Evolutionary conservation across 257 asterid genomes (phyloP).

Genomic region (Hygrophila difformis): DNA sequence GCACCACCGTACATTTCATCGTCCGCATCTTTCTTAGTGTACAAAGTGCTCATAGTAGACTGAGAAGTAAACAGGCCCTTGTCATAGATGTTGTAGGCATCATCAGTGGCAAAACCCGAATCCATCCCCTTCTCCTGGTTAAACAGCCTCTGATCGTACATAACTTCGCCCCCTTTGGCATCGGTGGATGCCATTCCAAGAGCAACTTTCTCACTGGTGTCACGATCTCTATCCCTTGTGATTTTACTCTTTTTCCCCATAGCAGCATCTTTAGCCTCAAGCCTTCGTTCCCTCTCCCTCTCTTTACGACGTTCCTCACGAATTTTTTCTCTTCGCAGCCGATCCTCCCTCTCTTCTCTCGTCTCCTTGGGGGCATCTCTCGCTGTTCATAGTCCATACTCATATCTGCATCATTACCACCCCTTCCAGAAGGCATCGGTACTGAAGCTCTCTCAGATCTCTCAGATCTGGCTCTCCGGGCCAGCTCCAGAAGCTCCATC

Average conservation of each 20-base stretch:
- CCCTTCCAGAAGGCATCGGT: slow-evolving; percentile 68
- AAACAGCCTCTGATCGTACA: slow-evolving; percentile 77
- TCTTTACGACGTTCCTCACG: slow-evolving; percentile 85
- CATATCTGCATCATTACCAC: slow-evolving; percentile 37
- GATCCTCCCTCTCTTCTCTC: slow-evolving; percentile 58
- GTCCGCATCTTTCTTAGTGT: slow-evolving; percentile 79
- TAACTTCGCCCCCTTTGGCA: slow-evolving; percentile 63
- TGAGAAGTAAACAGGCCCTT: slow-evolving; percentile 71
- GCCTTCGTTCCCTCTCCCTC: slow-evolving; percentile 82
- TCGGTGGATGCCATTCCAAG: slow-evolving; percentile 79
- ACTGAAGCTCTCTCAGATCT: slow-evolving; percentile 56
- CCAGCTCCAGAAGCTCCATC: slow-evolving; percentile 74
- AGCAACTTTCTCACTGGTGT: slow-evolving; percentile 79
- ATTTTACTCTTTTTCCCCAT: slow-evolving; percentile 87
- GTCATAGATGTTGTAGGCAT: slow-evolving; percentile 69
- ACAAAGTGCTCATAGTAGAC: slow-evolving; percentile 63
- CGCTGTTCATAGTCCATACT: slow-evolving; percentile 44
- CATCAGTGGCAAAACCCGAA: slow-evolving; percentile 78
- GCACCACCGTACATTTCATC: slow-evolving; percentile 81
- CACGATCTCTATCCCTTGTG: slow-evolving; percentile 84
- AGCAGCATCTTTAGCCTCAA: slow-evolving; percentile 90
- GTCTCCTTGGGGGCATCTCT: slow-evolving; percentile 59
- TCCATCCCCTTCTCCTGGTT: slow-evolving; percentile 95
- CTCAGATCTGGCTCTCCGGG: slow-evolving; percentile 80
- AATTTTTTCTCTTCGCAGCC: slow-evolving; percentile 62